Conservation (phyloP, 1,139 yeast genomes). For the Magnusiomyces tetraspermus region DNA sequence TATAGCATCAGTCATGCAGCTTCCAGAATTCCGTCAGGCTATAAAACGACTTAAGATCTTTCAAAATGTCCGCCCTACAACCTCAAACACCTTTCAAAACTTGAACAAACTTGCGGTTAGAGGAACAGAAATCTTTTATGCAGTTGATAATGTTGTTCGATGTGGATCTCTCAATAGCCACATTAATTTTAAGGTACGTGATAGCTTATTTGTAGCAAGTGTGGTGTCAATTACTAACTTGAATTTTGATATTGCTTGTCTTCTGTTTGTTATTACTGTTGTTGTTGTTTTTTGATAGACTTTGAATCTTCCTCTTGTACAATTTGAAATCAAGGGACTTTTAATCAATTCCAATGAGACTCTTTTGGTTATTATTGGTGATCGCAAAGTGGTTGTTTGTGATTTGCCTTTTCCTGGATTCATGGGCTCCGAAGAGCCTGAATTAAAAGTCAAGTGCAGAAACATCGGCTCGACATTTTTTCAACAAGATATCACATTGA, state of each 20-base stretch:
- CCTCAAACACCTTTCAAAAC: not conserved
- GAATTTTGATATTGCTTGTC: too few relatives aligned
- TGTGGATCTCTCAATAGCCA: conserved; percentile 20
- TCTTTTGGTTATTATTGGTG: conserved; percentile 36
- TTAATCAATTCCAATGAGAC: conserved; percentile 36
- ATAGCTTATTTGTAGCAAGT: too few relatives aligned
- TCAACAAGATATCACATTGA: conserved; percentile 9
- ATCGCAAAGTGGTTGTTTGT: conserved; percentile 29
- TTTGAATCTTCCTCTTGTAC: conserved; percentile 22
- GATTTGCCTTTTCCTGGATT: conserved; percentile 28
- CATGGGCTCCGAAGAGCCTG: conserved; percentile 19
- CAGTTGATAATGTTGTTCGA: conserved; percentile 25
- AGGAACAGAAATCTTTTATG: conserved; percentile 27
- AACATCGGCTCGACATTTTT: conserved; percentile 15
- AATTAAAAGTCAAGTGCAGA: conserved; percentile 19
- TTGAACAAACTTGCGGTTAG: conserved; percentile 12
- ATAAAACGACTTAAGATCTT: not conserved
- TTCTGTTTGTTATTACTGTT: too few relatives aligned
- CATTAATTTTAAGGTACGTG: conserved; percentile 17
- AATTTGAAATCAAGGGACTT: conserved; percentile 26
- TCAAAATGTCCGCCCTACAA: not conserved
- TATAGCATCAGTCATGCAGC: not conserved
- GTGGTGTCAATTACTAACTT: too few relatives aligned
- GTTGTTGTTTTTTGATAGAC: not conserved
- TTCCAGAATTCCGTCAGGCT: not conserved